phyloP scores from a whole-genome alignment of 192 early-diverging fungal species.

The Lobulomyces angularis region DNA sequence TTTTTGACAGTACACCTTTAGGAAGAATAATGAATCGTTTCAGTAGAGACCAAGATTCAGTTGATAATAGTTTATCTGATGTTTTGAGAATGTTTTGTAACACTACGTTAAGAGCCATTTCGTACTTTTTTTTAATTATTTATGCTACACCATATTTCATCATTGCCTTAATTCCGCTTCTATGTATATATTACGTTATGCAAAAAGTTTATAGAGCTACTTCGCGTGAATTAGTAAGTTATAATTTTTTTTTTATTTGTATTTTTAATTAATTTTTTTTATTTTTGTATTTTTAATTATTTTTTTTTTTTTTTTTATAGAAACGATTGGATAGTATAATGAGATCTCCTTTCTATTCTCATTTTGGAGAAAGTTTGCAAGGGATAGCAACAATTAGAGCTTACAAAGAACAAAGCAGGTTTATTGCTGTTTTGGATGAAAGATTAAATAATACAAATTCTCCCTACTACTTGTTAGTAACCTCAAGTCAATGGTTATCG shows the following conservation, averaged over 20 bases:
- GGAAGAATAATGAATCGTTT: constrained; percentile 64
- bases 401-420: neutral
- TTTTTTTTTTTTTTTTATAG: too few relatives aligned
- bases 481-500: too few relatives aligned
- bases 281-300: too few relatives aligned
- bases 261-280: neutral
- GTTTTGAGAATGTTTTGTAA: constrained; percentile 50
- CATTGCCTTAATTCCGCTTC: constrained; percentile 56
- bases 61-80: constrained; percentile 56
- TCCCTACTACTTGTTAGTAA: too few relatives aligned
- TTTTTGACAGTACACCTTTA: constrained; percentile 49
- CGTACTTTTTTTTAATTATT: constrained; percentile 54
- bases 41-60: constrained; percentile 55
- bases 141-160: constrained; percentile 58
- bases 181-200: constrained; percentile 58
- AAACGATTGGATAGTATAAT: constrained; percentile 7
- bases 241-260: constrained; percentile 4
- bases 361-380: neutral
- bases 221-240: constrained; percentile 74
- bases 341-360: constrained; percentile 5
- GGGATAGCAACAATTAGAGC: neutral
- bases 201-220: constrained; percentile 65
- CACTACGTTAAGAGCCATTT: constrained; percentile 41
- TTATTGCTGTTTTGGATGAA: neutral
- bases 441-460: too few relatives aligned